Base-by-base conservation (phyloP, 1,284 basidiomycete species). In the Apiotrichum siamense region DNA sequence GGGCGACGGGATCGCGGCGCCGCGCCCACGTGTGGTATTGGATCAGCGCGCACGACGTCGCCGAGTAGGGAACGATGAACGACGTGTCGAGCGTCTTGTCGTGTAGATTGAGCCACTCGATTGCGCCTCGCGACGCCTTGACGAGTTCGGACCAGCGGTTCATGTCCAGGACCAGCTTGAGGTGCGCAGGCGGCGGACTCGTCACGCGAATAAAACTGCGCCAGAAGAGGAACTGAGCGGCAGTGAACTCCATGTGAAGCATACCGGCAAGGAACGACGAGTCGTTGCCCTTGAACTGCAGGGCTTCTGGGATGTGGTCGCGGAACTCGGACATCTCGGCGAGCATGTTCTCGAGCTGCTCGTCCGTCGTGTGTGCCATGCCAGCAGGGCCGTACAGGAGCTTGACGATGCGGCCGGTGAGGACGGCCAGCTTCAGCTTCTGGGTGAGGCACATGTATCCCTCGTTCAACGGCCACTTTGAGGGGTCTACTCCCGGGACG, bases 191-290 rank as follows among this genome's bases (percentile, higher is more conserved):
- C 69, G 84, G 88, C 25, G 82, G 80, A 73, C 93, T 92, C 54
- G 87, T 88, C 69, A 94, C 88, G 48, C 91, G 82, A 87, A 94
- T 91, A 77, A 96, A 96, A 18, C 93, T 86, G 48, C 88, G 83
- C 87, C 87, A 92, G 75, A 92, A 74, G 36, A 79, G 68, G 60
- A 78, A 79, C 27, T 84, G 84, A 37, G 93, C 83, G 61, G 87
- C 87, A n/a, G 86, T 81, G 67, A 88, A 90, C 43, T 88, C 78
- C 49, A 96, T 72, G 71, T 92, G 88, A 23, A 97, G 77, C 49
- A 93, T 77, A 29, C 90, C 91, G 76, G 54, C 33, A 7, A 55
- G 44, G 18, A 44, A 7, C 18, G 81, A 74, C 1, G 82, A 82
- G 10, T 84, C 80, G 50, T 80, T 80, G 33, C 77, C 76, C 61